Conservation (phyloP, 148 eudicot species). For the Gaultheria prostrata region DNA sequence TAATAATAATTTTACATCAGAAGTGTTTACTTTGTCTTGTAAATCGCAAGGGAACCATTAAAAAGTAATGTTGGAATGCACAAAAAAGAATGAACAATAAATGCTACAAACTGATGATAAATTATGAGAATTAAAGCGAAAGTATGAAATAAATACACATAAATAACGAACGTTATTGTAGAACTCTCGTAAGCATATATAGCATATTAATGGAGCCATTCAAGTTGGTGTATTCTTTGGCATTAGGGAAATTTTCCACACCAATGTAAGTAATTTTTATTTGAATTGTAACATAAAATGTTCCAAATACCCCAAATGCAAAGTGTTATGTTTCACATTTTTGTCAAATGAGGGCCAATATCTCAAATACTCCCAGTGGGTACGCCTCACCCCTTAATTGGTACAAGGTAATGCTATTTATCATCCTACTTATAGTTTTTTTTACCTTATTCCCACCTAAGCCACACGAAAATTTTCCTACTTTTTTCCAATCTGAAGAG, state of each 20-base stretch:
- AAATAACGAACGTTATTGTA: not conserved
- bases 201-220: not conserved
- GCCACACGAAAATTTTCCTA: not conserved
- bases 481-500: constrained; percentile 3
- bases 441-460: constrained; percentile 1
- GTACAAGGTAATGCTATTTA: constrained; percentile 7
- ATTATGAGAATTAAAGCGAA: not conserved
- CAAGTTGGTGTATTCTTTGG: not conserved
- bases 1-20: not conserved
- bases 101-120: not conserved
- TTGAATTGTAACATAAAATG: not conserved
- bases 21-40: not conserved
- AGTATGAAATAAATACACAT: not conserved
- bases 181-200: not conserved
- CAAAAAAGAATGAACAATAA: not conserved
- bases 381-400: not conserved
- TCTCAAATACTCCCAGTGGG: constrained; percentile 9
- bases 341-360: constrained; percentile 16
- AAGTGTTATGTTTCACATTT: not conserved
- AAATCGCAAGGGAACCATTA: not conserved
- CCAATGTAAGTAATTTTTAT: not conserved
- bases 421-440: constrained; percentile 6
- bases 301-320: constrained; percentile 3
- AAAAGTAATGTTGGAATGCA: not conserved
- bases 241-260: not conserved